These are phyloP conservation scores for Ceratobasidium theobromae DNA, from an alignment of 1,284 basidiomycete genomes.

Conservation along the genomic window DNA sequence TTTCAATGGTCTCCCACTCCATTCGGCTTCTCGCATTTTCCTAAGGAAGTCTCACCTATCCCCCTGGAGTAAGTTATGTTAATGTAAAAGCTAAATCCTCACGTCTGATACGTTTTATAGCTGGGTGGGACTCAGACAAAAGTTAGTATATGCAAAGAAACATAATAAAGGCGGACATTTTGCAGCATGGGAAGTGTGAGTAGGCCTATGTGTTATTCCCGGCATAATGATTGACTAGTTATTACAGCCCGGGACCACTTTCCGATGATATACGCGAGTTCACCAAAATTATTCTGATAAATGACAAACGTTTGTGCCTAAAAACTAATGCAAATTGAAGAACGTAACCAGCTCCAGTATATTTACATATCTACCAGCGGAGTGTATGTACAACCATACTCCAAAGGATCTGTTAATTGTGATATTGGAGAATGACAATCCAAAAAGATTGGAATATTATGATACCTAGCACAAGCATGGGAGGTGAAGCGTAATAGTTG, in stretches of 20 bases:
- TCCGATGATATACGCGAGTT: conserved; percentile 34
- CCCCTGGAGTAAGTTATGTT: conserved; percentile 34
- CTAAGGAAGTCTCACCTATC: conserved; percentile 30
- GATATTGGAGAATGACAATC: neutral
- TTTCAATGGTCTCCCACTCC: conserved; percentile 32
- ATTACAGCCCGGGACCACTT: conserved; percentile 33
- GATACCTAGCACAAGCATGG: conserved; percentile 53
- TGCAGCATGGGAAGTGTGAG: conserved; percentile 37
- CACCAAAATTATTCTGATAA: conserved; percentile 22
- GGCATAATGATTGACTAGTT: neutral
- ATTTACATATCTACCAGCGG: too few species aligned
- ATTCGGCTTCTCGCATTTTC: conserved; percentile 34
- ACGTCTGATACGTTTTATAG: neutral
- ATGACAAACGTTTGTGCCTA: neutral
- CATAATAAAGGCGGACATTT: conserved; percentile 37
- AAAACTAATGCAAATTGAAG: too few species aligned
- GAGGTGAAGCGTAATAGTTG: conserved; percentile 52
- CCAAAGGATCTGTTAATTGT: too few species aligned
- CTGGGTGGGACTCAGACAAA: conserved; percentile 35
- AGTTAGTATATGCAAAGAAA: conserved; percentile 33
- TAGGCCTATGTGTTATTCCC: neutral
- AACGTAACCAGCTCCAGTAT: too few species aligned
- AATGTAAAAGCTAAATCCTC: neutral
- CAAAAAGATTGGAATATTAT: neutral
- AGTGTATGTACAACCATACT: too few species aligned